A percentile compares a stretch with the other conserved stretches of the same genome.
Conservation (phyloP, 768 basidiomycete genomes). For the Baorangia bicolor region DNA sequence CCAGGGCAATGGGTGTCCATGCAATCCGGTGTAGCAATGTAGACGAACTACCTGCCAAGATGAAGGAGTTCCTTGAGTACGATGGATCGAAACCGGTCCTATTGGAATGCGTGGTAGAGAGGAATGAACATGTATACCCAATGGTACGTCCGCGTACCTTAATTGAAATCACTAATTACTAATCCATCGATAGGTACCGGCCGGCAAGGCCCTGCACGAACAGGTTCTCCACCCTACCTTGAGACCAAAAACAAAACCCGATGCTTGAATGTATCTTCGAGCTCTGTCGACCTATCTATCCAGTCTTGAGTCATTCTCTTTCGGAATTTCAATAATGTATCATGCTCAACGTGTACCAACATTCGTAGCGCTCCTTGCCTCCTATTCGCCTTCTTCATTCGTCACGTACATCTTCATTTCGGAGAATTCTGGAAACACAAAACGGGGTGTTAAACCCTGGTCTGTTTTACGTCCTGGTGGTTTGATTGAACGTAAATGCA, state of each 20-base stretch:
- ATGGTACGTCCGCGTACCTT: constrained; percentile 53
- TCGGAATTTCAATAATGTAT: constrained; percentile 16
- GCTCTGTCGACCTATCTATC: background rate
- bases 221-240: constrained; percentile 74
- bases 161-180: background rate
- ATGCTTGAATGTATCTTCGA: constrained; percentile 16
- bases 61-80: constrained; percentile 99
- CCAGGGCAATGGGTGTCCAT: constrained; percentile 89
- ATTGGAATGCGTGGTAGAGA: constrained; percentile 86
- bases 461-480: constrained; percentile 1
- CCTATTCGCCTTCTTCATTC: background rate
- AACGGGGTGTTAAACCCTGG: constrained; percentile 26
- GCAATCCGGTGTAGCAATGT: constrained; percentile 72
- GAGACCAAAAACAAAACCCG: constrained; percentile 27
- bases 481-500: constrained; percentile 5
- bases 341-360: constrained; percentile 27
- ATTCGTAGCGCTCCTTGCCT: constrained; percentile 5
- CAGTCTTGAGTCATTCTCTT: background rate
- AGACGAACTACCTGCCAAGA: constrained; percentile 86
- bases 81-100: constrained; percentile 83
- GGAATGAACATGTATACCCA: constrained; percentile 86
- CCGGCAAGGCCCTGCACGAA: constrained; percentile 93
- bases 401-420: constrained; percentile 2
- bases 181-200: constrained; percentile 59
- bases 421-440: constrained; percentile 8